Evolutionary conservation across 306 rosid species (phyloP).

Genomic region (Vigna nakashimae): DNA sequence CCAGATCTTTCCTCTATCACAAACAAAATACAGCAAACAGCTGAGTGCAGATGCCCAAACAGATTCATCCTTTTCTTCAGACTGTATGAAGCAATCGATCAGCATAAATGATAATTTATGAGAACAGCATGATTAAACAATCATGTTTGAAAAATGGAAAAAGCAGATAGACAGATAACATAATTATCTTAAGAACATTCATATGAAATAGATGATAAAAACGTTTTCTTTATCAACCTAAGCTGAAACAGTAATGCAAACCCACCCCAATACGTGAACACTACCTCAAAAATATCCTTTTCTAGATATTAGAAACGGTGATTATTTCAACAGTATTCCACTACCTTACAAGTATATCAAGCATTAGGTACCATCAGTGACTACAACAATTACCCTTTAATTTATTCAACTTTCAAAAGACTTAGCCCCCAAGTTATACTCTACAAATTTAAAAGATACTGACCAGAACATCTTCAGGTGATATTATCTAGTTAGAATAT

Average conservation of each 20-base stretch:
- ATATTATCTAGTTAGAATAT: neutral
- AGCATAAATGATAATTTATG: slow-evolving; percentile 18
- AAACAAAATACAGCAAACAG: slow-evolving; percentile 97
- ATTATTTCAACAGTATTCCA: neutral
- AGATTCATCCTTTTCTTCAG: slow-evolving; percentile 90
- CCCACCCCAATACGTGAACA: slow-evolving; percentile 1
- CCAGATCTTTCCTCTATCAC: slow-evolving; percentile 89
- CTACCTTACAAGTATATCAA: slow-evolving; percentile 30
- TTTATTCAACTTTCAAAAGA: neutral
- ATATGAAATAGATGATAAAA: slow-evolving; percentile 17
- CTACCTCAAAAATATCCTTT: neutral
- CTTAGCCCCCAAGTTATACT: neutral
- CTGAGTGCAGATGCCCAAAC: slow-evolving; percentile 99
- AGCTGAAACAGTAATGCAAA: neutral
- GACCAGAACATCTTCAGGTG: neutral
- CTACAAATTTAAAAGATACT: neutral
- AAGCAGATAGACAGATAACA: slow-evolving; percentile 20
- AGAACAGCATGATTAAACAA: slow-evolving; percentile 20
- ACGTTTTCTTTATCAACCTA: neutral
- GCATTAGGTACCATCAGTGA: slow-evolving; percentile 1
- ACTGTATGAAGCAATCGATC: slow-evolving; percentile 56
- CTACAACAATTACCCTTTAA: slow-evolving; percentile 6
- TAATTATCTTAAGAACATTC: slow-evolving; percentile 16
- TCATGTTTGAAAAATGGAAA: neutral
- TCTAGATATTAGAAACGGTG: neutral